Conservation (phyloP, 2,329 filamentous ascomycete genomes). For the Fusarium equiseti region DNA sequence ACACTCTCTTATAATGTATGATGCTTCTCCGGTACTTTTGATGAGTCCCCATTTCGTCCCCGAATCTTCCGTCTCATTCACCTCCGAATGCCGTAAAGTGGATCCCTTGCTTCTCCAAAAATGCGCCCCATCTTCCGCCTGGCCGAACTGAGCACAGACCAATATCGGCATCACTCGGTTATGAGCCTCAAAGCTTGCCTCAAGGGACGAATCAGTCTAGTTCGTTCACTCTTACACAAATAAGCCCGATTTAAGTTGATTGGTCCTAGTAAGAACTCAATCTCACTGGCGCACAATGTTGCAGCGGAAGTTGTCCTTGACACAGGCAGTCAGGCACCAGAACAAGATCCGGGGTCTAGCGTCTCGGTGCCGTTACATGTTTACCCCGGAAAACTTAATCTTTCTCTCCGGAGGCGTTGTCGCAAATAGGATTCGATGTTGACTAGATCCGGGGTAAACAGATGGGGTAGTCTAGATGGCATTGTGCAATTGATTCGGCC, state of each 20-base stretch:
- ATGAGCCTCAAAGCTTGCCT: conserved; percentile 14
- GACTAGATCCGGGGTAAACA: not conserved
- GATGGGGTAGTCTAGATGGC: not conserved
- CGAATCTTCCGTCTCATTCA: not conserved
- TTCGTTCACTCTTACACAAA: not conserved
- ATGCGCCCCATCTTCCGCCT: conserved; percentile 40
- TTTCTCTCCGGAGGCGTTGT: not conserved
- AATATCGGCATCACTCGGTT: conserved; percentile 47
- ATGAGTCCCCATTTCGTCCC: not conserved
- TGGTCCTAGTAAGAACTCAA: not conserved
- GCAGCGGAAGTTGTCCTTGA: not conserved
- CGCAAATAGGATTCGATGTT: not conserved
- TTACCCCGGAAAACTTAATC: conserved; percentile 37
- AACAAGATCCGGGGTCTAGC: conserved; percentile 19
- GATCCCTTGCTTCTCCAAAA: conserved; percentile 33
- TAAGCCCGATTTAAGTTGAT: not conserved
- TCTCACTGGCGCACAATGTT: not conserved
- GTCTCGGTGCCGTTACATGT: not conserved
- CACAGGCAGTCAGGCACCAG: conserved; percentile 1
- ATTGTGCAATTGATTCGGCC: not conserved
- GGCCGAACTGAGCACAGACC: conserved; percentile 48
- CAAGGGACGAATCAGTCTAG: not conserved
- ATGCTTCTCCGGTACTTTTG: not conserved
- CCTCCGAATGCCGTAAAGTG: conserved; percentile 21
- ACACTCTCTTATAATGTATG: not conserved